A percentile compares a stretch with the other conserved stretches of the same genome.
Conservation (phyloP, 2,329 filamentous ascomycete species). For the Arthrobotrys conoides region DNA sequence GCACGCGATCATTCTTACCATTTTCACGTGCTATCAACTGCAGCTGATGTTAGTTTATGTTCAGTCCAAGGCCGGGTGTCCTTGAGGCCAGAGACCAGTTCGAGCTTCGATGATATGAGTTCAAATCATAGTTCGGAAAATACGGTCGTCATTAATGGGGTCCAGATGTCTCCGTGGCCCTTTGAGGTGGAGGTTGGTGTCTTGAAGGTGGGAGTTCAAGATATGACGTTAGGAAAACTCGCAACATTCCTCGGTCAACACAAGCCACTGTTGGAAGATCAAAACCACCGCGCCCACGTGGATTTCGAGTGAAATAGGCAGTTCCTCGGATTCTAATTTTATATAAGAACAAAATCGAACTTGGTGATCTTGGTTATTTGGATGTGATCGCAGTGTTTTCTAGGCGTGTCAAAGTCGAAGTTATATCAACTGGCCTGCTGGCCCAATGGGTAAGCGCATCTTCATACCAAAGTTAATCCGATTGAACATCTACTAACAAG, state of each 20-base stretch:
- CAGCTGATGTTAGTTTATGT: neutral
- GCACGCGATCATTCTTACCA: conserved; percentile 27
- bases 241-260: conserved; percentile 34
- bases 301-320: neutral
- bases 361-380: neutral
- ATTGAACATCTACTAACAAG: too few relatives aligned
- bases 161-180: neutral
- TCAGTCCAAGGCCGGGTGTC: neutral
- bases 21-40: conserved; percentile 45
- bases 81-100: neutral
- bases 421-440: too few relatives aligned
- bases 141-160: neutral
- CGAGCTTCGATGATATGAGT: neutral
- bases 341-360: neutral
- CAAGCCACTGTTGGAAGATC: conserved; percentile 20
- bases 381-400: neutral
- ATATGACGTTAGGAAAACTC: conserved; percentile 37
- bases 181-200: neutral
- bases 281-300: conserved; percentile 7
- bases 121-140: conserved; percentile 1
- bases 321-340: neutral
- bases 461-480: too few relatives aligned
- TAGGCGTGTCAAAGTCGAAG: too few relatives aligned
- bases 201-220: conserved; percentile 9
- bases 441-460: too few relatives aligned